Evolutionary conservation across 2,329 filamentous ascomycete species (phyloP), one percentile per base, ranked within the genome.

Genomic region (Aspergillus aculeatinus): DNA sequence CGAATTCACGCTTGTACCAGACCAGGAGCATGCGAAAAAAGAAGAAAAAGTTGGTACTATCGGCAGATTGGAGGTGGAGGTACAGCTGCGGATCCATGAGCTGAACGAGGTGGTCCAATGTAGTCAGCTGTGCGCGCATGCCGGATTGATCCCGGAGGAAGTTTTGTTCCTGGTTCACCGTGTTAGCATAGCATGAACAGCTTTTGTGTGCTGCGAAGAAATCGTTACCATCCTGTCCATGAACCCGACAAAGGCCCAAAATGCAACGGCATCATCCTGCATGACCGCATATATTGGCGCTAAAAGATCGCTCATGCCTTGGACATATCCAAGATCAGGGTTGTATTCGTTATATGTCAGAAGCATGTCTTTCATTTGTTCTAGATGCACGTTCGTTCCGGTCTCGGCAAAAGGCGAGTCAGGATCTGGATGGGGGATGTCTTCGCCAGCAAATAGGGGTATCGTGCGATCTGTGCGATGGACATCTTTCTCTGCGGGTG

Each of bases 331-430:
- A 2, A 99, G 84, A 60, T 95, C 91, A 60, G 88, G 90, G 79
- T 99, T 99, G 78, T 96, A 96, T 78, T 99, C 95, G 74, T 99
- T 98, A 76, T 99, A 99, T 0, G 95, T 98, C 19, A 99, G 83
- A 0, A 99, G 87, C 91, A 99, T 96, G 74, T 99, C 95, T 79
- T 99, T 99, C 86, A 99, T 91, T 79, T 99, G 95, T 77, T 99
- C 95, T 64, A 99, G 85, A 76, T 99, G 95, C 5, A 97, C 93
- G 70, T 99, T 99, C 51, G 95, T 99, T 63, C 95, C 95, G 4
- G 88, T 86, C 49, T 93, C 90, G 12, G 94, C 91, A 75, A 98
- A 99, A 0, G 95, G 94, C 0, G 94, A 98, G 63, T 94, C 91
- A 0, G 95, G 95, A 70, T 99, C 95, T 0, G 95, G 96, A 72